These are phyloP conservation scores for Termitomyces sp. DNA, from an alignment of 768 basidiomycete species.

Conservation along the genomic window DNA sequence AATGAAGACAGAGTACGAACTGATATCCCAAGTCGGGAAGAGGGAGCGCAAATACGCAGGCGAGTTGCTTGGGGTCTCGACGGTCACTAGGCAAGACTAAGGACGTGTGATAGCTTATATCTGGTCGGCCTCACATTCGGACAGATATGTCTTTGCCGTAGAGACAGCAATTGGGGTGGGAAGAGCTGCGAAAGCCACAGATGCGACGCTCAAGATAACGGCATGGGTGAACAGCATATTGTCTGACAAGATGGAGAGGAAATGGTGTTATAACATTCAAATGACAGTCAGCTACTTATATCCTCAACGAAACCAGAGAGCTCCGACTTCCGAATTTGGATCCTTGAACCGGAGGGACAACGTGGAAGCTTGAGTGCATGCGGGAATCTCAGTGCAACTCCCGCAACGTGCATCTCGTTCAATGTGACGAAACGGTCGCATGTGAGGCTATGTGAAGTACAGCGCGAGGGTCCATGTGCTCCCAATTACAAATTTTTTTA, in stretches of 20 bases:
- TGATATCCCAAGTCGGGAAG: conserved; percentile 46
- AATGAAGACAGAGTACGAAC: conserved; percentile 22
- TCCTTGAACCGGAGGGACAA: background rate
- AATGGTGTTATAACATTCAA: background rate
- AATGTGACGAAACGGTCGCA: conserved; percentile 6
- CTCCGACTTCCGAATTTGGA: background rate
- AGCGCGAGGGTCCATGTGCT: background rate
- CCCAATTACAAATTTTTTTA: background rate
- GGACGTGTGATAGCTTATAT: background rate
- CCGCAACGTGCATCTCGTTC: background rate
- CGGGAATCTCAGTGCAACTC: background rate
- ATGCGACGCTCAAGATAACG: conserved; percentile 13
- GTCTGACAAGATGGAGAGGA: background rate
- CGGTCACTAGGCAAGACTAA: conserved; percentile 21
- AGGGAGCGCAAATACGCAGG: conserved; percentile 30
- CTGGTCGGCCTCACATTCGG: conserved; percentile 19
- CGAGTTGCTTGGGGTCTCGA: conserved; percentile 25
- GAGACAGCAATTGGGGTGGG: conserved; percentile 27
- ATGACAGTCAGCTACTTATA: background rate
- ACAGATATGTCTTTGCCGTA: conserved; percentile 29
- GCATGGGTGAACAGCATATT: conserved; percentile 10
- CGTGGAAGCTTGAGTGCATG: background rate
- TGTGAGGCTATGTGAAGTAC: background rate
- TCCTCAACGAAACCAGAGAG: background rate
- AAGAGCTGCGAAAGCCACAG: conserved; percentile 15